Evolutionary conservation across 441 rosid species (phyloP), one percentile per base, ranked within the genome.

Genomic region (Populus trichocarpa): DNA sequence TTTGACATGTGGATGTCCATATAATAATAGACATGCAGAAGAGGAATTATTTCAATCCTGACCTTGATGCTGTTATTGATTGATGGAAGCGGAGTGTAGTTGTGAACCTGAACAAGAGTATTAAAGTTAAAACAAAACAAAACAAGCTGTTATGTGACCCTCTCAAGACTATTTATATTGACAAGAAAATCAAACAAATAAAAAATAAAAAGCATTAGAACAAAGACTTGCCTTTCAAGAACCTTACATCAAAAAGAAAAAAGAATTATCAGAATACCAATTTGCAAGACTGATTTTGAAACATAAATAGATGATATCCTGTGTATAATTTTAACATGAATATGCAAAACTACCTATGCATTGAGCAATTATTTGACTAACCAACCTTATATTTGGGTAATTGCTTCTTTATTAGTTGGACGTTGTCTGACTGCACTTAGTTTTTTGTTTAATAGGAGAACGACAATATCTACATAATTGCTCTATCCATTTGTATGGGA

Each of bases 21-120:
- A 2, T 35, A 14, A 6, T 36, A 63, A 73, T 32, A 61, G 38
- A 14, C 57, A 67, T 22, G 66, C 33, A 75, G 35, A 4, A 35
- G 23, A 33, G 36, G 36, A 18, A 57, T 6, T 33, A 59, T 13
- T 10, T 30, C 50, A 35, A 25, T 64, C 38, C 85, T 72, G 77
- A 90, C 97, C 97, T 94, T 92, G 82, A 92, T 94, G 85, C 93
- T 92, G 83, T 91, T 91, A 80, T 94, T 89, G 82, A 94, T 84
- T 82, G 97, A 77, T 71, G 98, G 97, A 79, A n/a, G 87, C n/a
- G 93, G 91, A n/a, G 91, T 77, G 81, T 89, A 89, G 83, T 92
- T 94, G 80, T 83, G 90, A 75, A 94, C 98, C 96, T 94, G 89
- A 73, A 38, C 70, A 79, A 33, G 68, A 65, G 65, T 70, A 70